Conservation (phyloP, 805 yeast species). For the Yueomyces sinensis region DNA sequence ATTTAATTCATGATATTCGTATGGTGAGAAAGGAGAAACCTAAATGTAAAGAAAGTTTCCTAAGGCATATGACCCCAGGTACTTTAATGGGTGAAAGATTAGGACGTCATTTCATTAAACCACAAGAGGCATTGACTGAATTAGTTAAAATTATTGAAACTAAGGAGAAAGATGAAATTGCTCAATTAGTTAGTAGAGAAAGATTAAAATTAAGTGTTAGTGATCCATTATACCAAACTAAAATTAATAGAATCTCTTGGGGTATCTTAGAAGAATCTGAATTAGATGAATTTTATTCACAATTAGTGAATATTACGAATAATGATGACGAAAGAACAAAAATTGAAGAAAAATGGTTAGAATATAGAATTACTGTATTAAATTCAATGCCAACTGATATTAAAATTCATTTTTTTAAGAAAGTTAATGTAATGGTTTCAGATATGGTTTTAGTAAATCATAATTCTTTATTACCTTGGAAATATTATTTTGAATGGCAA, state of each 20-base stretch:
- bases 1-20: conserved; percentile 34
- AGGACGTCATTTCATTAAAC: conserved; percentile 34
- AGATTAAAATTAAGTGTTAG: conserved; percentile 35
- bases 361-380: conserved; percentile 42
- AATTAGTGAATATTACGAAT: conserved; percentile 42
- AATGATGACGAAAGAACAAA: conserved; percentile 48
- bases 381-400: conserved; percentile 34
- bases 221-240: conserved; percentile 29
- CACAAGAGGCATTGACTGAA: conserved; percentile 30
- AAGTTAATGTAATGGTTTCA: conserved; percentile 43
- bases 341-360: conserved; percentile 47
- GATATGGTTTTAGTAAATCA: conserved; percentile 64
- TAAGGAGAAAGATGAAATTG: conserved; percentile 30
- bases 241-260: conserved; percentile 30
- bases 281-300: conserved; percentile 40
- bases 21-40: conserved; percentile 30
- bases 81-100: conserved; percentile 38
- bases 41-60: conserved; percentile 33
- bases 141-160: conserved; percentile 29
- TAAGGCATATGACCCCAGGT: conserved; percentile 43
- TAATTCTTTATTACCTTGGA: conserved; percentile 56
- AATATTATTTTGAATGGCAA: conserved; percentile 56
- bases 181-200: conserved; percentile 31
- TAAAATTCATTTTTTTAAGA: conserved; percentile 28
- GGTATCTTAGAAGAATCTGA: conserved; percentile 35